A percentile compares a stretch with the other conserved stretches of the same genome.
Evolutionary conservation across 768 basidiomycete species (phyloP).

Genomic region (Xanthoconium stramineum): DNA sequence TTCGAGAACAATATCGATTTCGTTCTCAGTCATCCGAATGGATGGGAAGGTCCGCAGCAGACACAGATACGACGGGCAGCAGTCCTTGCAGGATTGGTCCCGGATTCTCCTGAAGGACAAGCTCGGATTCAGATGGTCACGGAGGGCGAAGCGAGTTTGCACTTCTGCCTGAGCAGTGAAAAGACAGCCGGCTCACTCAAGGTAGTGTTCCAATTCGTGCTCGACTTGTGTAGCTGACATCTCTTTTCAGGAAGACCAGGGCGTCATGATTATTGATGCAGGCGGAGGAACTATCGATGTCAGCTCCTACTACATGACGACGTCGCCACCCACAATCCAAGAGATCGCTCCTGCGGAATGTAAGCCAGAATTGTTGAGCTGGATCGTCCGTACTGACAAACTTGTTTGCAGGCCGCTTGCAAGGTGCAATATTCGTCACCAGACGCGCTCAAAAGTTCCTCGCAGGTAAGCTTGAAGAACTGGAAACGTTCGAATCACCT

Average conservation of each 20-base stretch:
- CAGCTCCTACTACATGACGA: conserved; percentile 48
- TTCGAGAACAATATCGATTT: conserved; percentile 41
- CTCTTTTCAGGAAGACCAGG: conserved; percentile 38
- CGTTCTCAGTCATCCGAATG: conserved; percentile 47
- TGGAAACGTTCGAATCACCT: neutral
- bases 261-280: conserved; percentile 56
- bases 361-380: conserved; percentile 19
- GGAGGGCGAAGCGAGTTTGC: conserved; percentile 53
- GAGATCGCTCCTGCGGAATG: conserved; percentile 49
- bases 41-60: conserved; percentile 47
- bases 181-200: conserved; percentile 28
- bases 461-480: conserved; percentile 26
- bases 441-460: conserved; percentile 41
- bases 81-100: conserved; percentile 38
- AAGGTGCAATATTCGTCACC: conserved; percentile 52
- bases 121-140: conserved; percentile 43
- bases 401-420: conserved; percentile 40
- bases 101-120: conserved; percentile 34
- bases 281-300: conserved; percentile 64
- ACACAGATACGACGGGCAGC: conserved; percentile 43
- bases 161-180: conserved; percentile 43
- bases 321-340: conserved; percentile 35
- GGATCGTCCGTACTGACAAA: neutral
- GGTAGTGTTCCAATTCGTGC: conserved; percentile 7
- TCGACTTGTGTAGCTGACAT: neutral